These are phyloP conservation scores for Mycoemilia scoparia DNA, from an alignment of 192 early-diverging fungal genomes.

Conservation along the genomic window DNA sequence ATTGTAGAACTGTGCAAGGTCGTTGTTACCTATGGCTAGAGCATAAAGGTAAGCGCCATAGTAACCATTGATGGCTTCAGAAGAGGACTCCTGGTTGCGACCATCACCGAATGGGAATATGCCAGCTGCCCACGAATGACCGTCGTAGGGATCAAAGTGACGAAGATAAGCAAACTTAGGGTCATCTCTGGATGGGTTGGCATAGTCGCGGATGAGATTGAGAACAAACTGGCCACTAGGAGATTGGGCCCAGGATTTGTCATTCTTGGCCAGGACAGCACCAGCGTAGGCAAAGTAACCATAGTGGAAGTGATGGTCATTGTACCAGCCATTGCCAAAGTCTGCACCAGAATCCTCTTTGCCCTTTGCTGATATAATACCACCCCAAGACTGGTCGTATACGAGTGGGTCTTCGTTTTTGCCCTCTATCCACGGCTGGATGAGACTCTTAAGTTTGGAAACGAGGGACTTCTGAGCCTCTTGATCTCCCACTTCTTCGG, in stretches of 20 bases:
- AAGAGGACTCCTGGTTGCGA: slow-evolving; percentile 32
- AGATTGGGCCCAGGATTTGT: slow-evolving; percentile 14
- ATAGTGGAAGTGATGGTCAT: slow-evolving; percentile 45
- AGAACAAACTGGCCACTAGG: slow-evolving; percentile 10
- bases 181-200: slow-evolving; percentile 27
- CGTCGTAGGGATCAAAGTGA: slow-evolving; percentile 38
- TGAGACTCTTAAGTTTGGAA: slow-evolving; percentile 1
- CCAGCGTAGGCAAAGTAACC: slow-evolving; percentile 35
- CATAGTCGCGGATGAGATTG: slow-evolving; percentile 36
- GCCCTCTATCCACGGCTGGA: slow-evolving; percentile 15
- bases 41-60: slow-evolving; percentile 31
- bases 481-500: slow-evolving; percentile 16
- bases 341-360: slow-evolving; percentile 13
- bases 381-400: slow-evolving; percentile 31
- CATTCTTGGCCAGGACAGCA: slow-evolving; percentile 28
- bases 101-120: slow-evolving; percentile 26
- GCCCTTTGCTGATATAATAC: slow-evolving; percentile 20
- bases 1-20: slow-evolving; percentile 22
- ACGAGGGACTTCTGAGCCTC: slow-evolving; percentile 4
- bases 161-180: slow-evolving; percentile 33
- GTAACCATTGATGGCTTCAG: slow-evolving; percentile 37
- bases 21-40: slow-evolving; percentile 11
- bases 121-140: slow-evolving; percentile 47
- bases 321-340: slow-evolving; percentile 36
- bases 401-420: slow-evolving; percentile 21